Conservation (phyloP, 1,139 yeast genomes). For the Arxiozyma slooffiae region DNA sequence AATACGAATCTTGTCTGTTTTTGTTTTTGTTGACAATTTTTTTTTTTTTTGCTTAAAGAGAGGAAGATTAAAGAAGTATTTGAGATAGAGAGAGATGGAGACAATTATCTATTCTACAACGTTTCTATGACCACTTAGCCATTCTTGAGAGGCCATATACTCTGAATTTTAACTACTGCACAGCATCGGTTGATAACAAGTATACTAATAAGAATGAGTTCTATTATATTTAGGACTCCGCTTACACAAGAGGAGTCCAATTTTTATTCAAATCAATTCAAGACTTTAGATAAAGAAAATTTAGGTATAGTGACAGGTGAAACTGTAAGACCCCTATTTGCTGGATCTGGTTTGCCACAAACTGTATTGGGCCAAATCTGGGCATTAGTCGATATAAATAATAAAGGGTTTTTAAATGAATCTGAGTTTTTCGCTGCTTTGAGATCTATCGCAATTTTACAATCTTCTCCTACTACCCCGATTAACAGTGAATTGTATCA, state of each 20-base stretch:
- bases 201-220: constrained; percentile 12
- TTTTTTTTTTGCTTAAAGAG: too few species aligned
- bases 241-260: constrained; percentile 74
- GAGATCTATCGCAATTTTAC: constrained; percentile 84
- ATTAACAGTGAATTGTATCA: constrained; percentile 22
- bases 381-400: constrained; percentile 81
- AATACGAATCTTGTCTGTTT: too few species aligned
- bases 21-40: too few species aligned
- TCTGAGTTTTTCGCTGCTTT: constrained; percentile 76
- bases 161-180: too few species aligned
- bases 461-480: constrained; percentile 30
- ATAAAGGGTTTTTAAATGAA: constrained; percentile 76
- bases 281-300: constrained; percentile 66
- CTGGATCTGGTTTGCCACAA: constrained; percentile 77
- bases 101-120: too few species aligned
- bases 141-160: too few species aligned
- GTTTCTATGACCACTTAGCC: too few species aligned
- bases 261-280: constrained; percentile 65
- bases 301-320: constrained; percentile 85
- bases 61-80: too few species aligned
- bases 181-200: not conserved
- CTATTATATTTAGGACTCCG: constrained; percentile 30
- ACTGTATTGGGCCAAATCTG: constrained; percentile 79
- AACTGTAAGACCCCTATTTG: constrained; percentile 75
- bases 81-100: too few species aligned